Evolutionary conservation across 1,284 basidiomycete species (phyloP), one percentile per base, ranked within the genome.

Genomic region (Veloporphyrellus conicus): DNA sequence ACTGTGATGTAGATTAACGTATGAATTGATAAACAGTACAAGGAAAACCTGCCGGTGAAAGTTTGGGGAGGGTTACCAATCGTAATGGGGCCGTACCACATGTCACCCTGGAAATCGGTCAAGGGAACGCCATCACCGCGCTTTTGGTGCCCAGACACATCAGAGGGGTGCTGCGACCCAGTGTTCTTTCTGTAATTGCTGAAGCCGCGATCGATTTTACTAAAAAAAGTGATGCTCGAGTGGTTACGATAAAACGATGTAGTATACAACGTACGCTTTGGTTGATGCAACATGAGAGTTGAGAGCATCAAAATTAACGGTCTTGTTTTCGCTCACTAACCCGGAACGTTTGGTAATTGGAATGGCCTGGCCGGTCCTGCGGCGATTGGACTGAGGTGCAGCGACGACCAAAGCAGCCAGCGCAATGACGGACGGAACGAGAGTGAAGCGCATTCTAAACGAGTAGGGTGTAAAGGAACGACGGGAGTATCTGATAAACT

Each of bases 21-120:
- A 33, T 5, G 5, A 4, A 7, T 25, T 18, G 14, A 22, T 16
- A 10, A 15, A 4, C n/a, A 16, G 11, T n/a, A 6, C 14, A 29
- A 25, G n/a, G 4, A 23, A 40, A 20, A 37, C 41, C 3, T n/a
- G 58, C 59, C 19, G 14, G 46, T 52, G 35, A 50, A 55, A 20
- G 10, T n/a, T 33, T 57, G 38, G 10, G 53, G 40, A 15, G 70
- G 69, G 8, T 64, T 66, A 18, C 70, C 69, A 16, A 70, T 54
- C 2, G 55, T 54, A 34, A 69, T 60, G 1, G 45, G 39, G 16
- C 67, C 68, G 9, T 58, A 57, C 68, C 68, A 71, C 6, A 57
- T 33, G 2, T 49, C 28, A 12, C 42, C 41, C 1, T 44, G 31
- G 38, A 60, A 52, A 36, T 64, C 58, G 7, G 56, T 64, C 18